Base-by-base conservation (phyloP, 1,284 basidiomycete genomes). In the Uromyces viciae-fabae region DNA sequence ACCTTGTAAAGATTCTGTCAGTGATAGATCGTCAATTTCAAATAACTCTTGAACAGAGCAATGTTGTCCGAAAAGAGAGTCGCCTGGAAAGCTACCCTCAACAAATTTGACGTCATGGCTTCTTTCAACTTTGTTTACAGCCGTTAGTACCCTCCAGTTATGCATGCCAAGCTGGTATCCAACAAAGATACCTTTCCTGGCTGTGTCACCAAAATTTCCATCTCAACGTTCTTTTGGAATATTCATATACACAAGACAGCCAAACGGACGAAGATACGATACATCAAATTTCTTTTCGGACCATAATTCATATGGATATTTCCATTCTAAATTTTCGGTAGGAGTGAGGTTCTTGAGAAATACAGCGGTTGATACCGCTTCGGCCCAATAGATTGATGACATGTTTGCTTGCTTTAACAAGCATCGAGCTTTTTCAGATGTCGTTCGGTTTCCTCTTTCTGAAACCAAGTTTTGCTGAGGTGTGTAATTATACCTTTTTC, bases 321-420 rank as follows among this genome's bases (percentile, higher is more conserved):
- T 66, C 31, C 36, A 33, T 19, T 66, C 33, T 4, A 66, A 19
- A 31, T 19, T 33, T 15, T 40, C 36, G n/a, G 22, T 33, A 8
- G 68, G 68, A 19, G 68, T 71, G 11, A 71, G 14, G 40, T 71
- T 71, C 40, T 71, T 25, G 9, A 40, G 40, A 46, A 71, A 71
- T 5, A 46, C 40, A 9, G 36, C 40, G 9, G 14, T 71, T 19
- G 33, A 17, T 22, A 71, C 68, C n/a, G 68, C 68, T 42, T 71
- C 68, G 4, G 36, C 68, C 68, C 68, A 71, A 9, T 42, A 42
- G 25, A 19, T 43, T 9, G 43, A 38, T 15, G 68, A 40, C 17
- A 71, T 22, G 15, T 42, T 15, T 4, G 68, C 31, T 40, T 40
- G 33, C 11, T 42, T 42, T 14, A 71, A 25, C 3, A 71, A 31